Evolutionary conservation across 2,329 filamentous ascomycete species (phyloP), one percentile per base, ranked within the genome.

Genomic region (Trichoderma gracile): DNA sequence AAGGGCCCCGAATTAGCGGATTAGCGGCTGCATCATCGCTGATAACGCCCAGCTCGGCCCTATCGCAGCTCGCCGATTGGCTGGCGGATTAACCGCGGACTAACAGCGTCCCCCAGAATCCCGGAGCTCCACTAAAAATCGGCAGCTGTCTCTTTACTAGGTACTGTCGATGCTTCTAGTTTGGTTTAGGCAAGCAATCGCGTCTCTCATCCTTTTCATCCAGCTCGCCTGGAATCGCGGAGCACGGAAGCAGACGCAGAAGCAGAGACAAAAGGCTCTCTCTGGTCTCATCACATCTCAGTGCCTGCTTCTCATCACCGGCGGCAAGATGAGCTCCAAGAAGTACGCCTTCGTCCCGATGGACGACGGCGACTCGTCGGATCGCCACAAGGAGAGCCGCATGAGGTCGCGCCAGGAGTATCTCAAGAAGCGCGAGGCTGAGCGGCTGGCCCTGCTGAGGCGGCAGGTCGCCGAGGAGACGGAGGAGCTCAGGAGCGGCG

Each of bases 381-480:
- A 63, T 56, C 60, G 50, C 47, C 60, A 63, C 60, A 79, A 78
- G 9, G 76, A 77, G 12, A 77, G 78, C 19, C 85, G 95, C 47
- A 82, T 95, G 72, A 86, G 92, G 38, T 96, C 93, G 3, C 86
- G 95, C 66, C 93, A 97, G 73, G 89, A 95, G 69, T 99, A 99
- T 73, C 82, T 99, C 33, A 92, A 93, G 77, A 98, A 99, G 80
- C 86, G 95, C 68, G 93, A 97, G 74, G 82, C 89, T 0, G 92
- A 98, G 76, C 87, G 92, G 66, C 78, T 99, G 17, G 91, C 91
- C 0, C 79, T 99, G n/a, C 78, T 99, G 56, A 86, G 93, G 38
- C 92, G 91, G 72, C 94, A 98, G 73, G 95, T 99, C 2, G 87
- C 87, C 0, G 94, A 98, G 70, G 95, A 99, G 75, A 88, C 88